Conservation (phyloP, 2,329 filamentous ascomycete species). For the Colletotrichum sp. region DNA sequence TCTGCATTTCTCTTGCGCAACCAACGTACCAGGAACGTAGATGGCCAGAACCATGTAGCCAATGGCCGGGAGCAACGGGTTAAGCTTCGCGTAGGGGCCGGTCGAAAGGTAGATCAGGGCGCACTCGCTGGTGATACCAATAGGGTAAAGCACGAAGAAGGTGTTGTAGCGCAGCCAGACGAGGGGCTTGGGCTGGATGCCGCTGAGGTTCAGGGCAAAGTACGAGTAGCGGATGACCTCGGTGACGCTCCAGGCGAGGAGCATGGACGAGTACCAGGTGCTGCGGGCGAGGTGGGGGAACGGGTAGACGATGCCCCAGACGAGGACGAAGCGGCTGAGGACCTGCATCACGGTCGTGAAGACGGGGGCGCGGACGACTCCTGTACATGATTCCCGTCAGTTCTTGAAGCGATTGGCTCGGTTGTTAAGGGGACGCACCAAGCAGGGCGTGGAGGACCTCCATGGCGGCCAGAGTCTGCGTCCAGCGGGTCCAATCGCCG, state of each 20-base stretch:
- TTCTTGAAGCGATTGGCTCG: background rate
- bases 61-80: slow-evolving; percentile 58
- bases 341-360: slow-evolving; percentile 92
- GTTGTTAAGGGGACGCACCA: slow-evolving; percentile 54
- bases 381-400: slow-evolving; percentile 44
- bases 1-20: background rate
- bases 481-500: slow-evolving; percentile 75
- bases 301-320: slow-evolving; percentile 81
- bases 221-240: slow-evolving; percentile 94
- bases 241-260: slow-evolving; percentile 86
- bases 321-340: slow-evolving; percentile 82
- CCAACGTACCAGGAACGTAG: slow-evolving; percentile 78
- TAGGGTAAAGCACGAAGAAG: slow-evolving; percentile 90
- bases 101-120: slow-evolving; percentile 77
- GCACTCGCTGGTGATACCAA: slow-evolving; percentile 90
- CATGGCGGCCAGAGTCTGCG: slow-evolving; percentile 82
- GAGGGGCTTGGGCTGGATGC: slow-evolving; percentile 67
- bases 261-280: slow-evolving; percentile 75
- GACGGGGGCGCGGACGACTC: slow-evolving; percentile 84
- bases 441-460: slow-evolving; percentile 84
- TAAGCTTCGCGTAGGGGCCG: slow-evolving; percentile 56
- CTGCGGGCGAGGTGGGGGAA: slow-evolving; percentile 72
- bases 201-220: slow-evolving; percentile 77
- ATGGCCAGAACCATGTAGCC: slow-evolving; percentile 71
- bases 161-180: slow-evolving; percentile 90